These are phyloP conservation scores for Ilex asprella DNA, from an alignment of 257 asterid species.

Conservation along the genomic window DNA sequence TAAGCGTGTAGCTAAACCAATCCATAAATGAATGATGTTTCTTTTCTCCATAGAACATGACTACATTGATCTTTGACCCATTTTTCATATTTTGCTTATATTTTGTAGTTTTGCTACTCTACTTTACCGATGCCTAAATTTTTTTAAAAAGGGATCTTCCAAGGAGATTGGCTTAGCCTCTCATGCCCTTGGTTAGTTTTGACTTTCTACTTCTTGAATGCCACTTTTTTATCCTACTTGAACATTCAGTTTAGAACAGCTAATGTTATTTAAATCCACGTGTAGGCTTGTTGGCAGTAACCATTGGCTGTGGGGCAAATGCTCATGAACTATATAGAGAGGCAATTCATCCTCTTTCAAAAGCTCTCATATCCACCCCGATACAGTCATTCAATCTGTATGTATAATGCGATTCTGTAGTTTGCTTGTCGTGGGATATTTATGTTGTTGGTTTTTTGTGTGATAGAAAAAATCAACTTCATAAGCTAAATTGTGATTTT, in stretches of 20 bases:
- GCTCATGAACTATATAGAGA: constrained; percentile 28
- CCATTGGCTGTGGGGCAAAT: constrained; percentile 28
- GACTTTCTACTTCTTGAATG: background rate
- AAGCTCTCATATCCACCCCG: constrained; percentile 20
- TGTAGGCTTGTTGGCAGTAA: constrained; percentile 30
- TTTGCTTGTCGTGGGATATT: background rate
- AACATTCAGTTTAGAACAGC: constrained; percentile 5
- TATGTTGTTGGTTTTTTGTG: background rate
- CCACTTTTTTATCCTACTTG: background rate
- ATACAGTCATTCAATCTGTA: constrained; percentile 20
- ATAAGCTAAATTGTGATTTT: constrained; percentile 24
- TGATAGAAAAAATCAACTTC: no score
- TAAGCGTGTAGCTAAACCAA: no score
- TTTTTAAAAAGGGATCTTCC: constrained; percentile 23
- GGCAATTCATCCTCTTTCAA: constrained; percentile 17
- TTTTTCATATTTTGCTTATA: no score
- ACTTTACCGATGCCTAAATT: constrained; percentile 23
- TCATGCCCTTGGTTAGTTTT: constrained; percentile 24
- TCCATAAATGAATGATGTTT: no score
- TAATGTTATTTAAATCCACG: background rate
- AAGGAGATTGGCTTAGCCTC: constrained; percentile 32
- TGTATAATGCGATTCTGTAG: background rate
- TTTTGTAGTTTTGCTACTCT: background rate
- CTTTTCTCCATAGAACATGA: no score
- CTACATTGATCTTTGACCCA: no score